Conservation (phyloP, 495 filamentous ascomycete genomes). For the Trichoderma gamsii region DNA sequence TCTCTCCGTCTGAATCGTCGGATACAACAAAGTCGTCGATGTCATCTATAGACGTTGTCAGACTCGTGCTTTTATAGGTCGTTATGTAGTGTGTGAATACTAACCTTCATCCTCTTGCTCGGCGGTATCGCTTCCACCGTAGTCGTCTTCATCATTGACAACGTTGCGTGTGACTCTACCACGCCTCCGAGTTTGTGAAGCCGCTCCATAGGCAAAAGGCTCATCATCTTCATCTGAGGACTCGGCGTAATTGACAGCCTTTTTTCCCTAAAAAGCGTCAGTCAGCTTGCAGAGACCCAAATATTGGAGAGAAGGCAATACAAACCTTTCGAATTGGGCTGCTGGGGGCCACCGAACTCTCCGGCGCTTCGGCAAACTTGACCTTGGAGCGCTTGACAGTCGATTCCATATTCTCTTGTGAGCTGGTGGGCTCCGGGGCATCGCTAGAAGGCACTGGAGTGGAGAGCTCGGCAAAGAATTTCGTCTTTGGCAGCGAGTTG, state of each 20-base stretch:
- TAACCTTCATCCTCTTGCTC: slow-evolving; percentile 57
- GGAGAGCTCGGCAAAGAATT: slow-evolving; percentile 34
- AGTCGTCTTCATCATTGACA: slow-evolving; percentile 57
- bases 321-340: slow-evolving; percentile 58
- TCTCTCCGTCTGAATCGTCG: slow-evolving; percentile 67
- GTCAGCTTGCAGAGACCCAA: background rate
- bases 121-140: slow-evolving; percentile 50
- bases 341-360: slow-evolving; percentile 27
- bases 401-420: slow-evolving; percentile 42
- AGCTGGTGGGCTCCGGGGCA: slow-evolving; percentile 49
- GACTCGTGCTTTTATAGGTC: slow-evolving; percentile 14
- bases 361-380: slow-evolving; percentile 18
- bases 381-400: slow-evolving; percentile 15
- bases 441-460: slow-evolving; percentile 84
- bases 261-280: slow-evolving; percentile 40
- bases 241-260: slow-evolving; percentile 59
- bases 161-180: slow-evolving; percentile 30
- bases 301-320: background rate
- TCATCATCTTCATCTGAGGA: slow-evolving; percentile 57
- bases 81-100: background rate
- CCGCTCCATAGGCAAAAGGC: slow-evolving; percentile 39
- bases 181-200: slow-evolving; percentile 27
- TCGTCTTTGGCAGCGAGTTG: slow-evolving; percentile 32
- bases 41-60: slow-evolving; percentile 41
- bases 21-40: slow-evolving; percentile 85